Evolutionary conservation across 2,329 filamentous ascomycete species (phyloP), one percentile per base, ranked within the genome.

Genomic region (Beauveria medogensis): DNA sequence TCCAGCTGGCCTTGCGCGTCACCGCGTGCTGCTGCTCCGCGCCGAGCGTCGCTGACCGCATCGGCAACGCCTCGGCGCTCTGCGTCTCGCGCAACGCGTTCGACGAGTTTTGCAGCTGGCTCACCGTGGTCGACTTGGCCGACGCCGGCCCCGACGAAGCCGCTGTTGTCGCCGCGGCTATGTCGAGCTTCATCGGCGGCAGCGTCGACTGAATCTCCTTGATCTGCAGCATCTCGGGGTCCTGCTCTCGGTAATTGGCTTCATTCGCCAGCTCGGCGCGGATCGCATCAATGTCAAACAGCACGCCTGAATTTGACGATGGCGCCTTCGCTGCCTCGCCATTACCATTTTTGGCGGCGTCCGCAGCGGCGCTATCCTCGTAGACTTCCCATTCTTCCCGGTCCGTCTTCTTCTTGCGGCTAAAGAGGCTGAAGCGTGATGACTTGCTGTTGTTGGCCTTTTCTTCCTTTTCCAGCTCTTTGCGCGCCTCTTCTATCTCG

Each of bases 201-300:
- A 97, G 77, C 2, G 92, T 97, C 55, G 89, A 92, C 73, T 94
- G 83, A 62, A 97, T 83, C 75, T 97, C 90, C 70, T 86, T 88
- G 65, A 95, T 85, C 71, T 84, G 79, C 52, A 86, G 66, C 60
- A 81, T 63, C 30, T 60, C 56, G 7, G 46, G 37, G 47, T 77
- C 74, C 57, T 73, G 68, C 43, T 86, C 81, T 26, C 83, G 82
- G 48, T 81, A 80, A n/a, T 63, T 59, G 20, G 70, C 68, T 64
- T 93, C 89, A 54, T 83, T 84, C 30, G 90, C 90, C 40, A 99
- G 78, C 68, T 95, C 90, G 10, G 91, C 87, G 54, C 91, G 83
- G 65, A 99, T 97, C 14, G 94, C 94, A 68, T 99, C 94, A 52
- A 99, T 85, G 69, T 99, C 94, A 69, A 99, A 99, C 51, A 99